A percentile compares a stretch with the other conserved stretches of the same genome.
Evolutionary conservation across 2,329 filamentous ascomycete genomes (phyloP).

Genomic region (Cercospora sojina): DNA sequence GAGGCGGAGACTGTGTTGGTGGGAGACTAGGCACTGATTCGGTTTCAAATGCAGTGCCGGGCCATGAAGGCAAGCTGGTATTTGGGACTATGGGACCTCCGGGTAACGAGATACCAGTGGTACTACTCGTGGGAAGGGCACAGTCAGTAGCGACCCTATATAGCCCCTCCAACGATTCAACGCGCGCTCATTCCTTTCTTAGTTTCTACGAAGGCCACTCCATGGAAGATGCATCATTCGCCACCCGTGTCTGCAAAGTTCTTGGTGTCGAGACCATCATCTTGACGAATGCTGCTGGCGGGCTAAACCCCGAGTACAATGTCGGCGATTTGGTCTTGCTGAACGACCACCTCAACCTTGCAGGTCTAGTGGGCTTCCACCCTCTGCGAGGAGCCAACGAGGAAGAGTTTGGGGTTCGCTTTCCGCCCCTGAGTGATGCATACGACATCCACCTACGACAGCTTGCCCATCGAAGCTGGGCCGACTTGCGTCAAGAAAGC

Average conservation of each 20-base stretch:
- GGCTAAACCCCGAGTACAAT: conserved; percentile 61
- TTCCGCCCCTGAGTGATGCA: conserved; percentile 64
- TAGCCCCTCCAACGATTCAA: conserved; percentile 14
- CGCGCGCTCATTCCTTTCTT: conserved; percentile 23
- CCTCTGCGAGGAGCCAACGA: conserved; percentile 63
- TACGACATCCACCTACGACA: conserved; percentile 63
- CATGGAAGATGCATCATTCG: conserved; percentile 63
- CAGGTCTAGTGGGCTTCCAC: conserved; percentile 60
- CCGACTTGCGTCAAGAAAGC: conserved; percentile 45
- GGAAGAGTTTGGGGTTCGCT: conserved; percentile 62
- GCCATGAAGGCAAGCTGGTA: conserved; percentile 65
- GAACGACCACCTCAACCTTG: conserved; percentile 66
- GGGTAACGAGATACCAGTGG: conserved; percentile 52
- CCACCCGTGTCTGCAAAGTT: conserved; percentile 62
- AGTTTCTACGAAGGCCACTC: conserved; percentile 69
- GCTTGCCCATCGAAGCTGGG: conserved; percentile 58
- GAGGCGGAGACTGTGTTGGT: background rate
- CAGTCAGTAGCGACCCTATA: conserved; percentile 52
- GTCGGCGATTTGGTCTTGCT: conserved; percentile 66
- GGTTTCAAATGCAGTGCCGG: conserved; percentile 45
- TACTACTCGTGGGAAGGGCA: conserved; percentile 63
- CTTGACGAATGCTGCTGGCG: conserved; percentile 67
- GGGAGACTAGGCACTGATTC: background rate
- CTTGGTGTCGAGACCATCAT: conserved; percentile 61
- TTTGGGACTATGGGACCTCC: conserved; percentile 58